phyloP scores from a whole-genome alignment of 129 eudicot species.

The Tagetes erecta region DNA sequence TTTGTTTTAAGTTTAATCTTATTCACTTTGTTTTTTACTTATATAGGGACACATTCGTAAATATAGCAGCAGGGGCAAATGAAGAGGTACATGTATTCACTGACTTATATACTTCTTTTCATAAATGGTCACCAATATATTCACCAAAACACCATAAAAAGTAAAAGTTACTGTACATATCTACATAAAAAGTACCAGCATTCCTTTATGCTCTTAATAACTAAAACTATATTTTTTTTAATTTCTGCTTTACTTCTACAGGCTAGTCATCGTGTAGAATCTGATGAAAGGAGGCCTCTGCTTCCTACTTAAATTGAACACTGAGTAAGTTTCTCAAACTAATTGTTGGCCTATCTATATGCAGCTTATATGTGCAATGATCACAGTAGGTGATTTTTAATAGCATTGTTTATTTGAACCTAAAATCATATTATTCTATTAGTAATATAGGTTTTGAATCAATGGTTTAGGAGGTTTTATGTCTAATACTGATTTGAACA shows the following conservation, averaged over 20 bases:
- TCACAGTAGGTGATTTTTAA: too few relatives aligned
- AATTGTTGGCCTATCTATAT: too few relatives aligned
- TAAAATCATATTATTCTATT: neutral
- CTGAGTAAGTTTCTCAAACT: conserved; percentile 34
- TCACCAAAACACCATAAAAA: neutral
- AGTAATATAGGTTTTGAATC: neutral
- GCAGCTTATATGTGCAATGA: too few relatives aligned
- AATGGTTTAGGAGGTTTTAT: neutral
- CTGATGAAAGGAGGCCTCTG: conserved; percentile 92
- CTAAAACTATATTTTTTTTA: conserved; percentile 12
- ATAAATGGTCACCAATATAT: neutral
- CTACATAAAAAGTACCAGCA: neutral
- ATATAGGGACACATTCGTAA: conserved; percentile 65
- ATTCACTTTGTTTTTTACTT: conserved; percentile 9
- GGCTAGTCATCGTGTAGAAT: conserved; percentile 84
- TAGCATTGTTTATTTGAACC: neutral
- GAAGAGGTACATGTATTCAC: conserved; percentile 57
- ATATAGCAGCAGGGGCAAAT: conserved; percentile 93
- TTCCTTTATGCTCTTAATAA: too few relatives aligned
- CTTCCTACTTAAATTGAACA: conserved; percentile 65
- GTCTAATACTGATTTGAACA: neutral
- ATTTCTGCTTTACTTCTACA: conserved; percentile 37
- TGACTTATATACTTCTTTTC: conserved; percentile 12
- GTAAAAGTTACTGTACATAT: neutral
- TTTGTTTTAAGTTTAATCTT: neutral